Conservation (phyloP, 768 basidiomycete species). For the Lanmaoa pseudosensibilis region DNA sequence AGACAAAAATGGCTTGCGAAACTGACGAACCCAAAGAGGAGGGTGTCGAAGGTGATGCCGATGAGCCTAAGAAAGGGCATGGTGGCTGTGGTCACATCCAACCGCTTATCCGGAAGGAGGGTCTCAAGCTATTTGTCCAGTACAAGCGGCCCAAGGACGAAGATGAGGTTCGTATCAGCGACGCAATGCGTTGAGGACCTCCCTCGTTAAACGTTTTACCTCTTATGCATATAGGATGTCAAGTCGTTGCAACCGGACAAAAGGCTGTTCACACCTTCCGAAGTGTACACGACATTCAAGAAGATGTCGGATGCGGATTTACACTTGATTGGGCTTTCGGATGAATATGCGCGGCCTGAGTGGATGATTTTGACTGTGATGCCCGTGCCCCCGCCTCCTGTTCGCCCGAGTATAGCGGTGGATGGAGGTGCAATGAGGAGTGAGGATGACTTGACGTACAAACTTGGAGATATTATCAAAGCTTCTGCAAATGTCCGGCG, state of each 20-base stretch:
- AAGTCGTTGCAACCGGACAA: slow-evolving; percentile 83
- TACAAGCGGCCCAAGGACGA: slow-evolving; percentile 95
- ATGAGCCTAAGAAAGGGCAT: slow-evolving; percentile 83
- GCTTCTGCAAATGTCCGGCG: slow-evolving; percentile 89
- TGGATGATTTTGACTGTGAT: slow-evolving; percentile 99
- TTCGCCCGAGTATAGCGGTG: slow-evolving; percentile 95
- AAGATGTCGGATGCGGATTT: slow-evolving; percentile 93
- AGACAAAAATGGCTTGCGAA: slow-evolving; percentile 86
- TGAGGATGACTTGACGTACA: slow-evolving; percentile 98
- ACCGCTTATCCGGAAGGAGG: slow-evolving; percentile 90
- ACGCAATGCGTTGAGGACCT: slow-evolving; percentile 1
- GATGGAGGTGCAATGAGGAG: slow-evolving; percentile 96
- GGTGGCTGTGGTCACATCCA: slow-evolving; percentile 97
- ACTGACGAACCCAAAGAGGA: slow-evolving; percentile 88
- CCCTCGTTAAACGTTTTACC: slow-evolving; percentile 11
- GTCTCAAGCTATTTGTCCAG: slow-evolving; percentile 89
- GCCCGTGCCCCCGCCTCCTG: slow-evolving; percentile 96
- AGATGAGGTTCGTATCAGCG: slow-evolving; percentile 72
- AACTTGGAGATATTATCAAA: slow-evolving; percentile 95
- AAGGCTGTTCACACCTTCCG: slow-evolving; percentile 76
- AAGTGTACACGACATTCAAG: slow-evolving; percentile 92
- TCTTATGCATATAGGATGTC: slow-evolving; percentile 53
- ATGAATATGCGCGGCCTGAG: slow-evolving; percentile 94
- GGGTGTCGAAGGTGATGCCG: slow-evolving; percentile 60
- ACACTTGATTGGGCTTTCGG: slow-evolving; percentile 85